Conservation (phyloP, 441 rosid genomes). For the Biscutella laevigata region DNA sequence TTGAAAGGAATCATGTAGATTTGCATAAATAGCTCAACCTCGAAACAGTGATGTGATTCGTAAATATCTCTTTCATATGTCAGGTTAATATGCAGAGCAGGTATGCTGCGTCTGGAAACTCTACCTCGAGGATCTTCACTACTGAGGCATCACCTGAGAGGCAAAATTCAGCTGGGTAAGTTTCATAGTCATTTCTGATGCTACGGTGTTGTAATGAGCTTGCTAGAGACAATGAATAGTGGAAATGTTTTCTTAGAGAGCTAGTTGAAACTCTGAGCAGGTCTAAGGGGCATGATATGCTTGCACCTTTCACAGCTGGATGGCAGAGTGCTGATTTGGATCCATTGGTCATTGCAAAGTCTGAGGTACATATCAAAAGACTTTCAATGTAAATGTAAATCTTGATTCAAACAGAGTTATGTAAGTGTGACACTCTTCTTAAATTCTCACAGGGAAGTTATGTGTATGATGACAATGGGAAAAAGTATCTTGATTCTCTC, state of each 20-base stretch:
- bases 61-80: background rate
- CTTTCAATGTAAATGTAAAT: background rate
- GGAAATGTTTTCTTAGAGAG: background rate
- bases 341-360: conserved; percentile 66
- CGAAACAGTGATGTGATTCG: background rate
- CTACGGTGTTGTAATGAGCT: too few species aligned
- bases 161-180: conserved; percentile 37
- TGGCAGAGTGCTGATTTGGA: conserved; percentile 71
- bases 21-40: background rate
- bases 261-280: conserved; percentile 28
- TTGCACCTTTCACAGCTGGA: conserved; percentile 94
- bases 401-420: background rate
- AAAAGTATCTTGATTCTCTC: conserved; percentile 82
- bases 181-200: background rate
- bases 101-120: conserved; percentile 6
- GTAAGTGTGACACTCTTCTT: conserved; percentile 1
- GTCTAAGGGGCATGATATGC: conserved; percentile 85
- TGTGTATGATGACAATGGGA: conserved; percentile 72
- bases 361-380: conserved; percentile 36
- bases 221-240: too few species aligned
- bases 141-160: conserved; percentile 35
- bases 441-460: conserved; percentile 52
- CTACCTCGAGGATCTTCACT: conserved; percentile 30
- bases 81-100: conserved; percentile 34
- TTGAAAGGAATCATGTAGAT: too few species aligned